Evolutionary conservation across 208 protist species (phyloP), one percentile per base, ranked within the genome.

Genomic region (Borovskyia barvae): DNA sequence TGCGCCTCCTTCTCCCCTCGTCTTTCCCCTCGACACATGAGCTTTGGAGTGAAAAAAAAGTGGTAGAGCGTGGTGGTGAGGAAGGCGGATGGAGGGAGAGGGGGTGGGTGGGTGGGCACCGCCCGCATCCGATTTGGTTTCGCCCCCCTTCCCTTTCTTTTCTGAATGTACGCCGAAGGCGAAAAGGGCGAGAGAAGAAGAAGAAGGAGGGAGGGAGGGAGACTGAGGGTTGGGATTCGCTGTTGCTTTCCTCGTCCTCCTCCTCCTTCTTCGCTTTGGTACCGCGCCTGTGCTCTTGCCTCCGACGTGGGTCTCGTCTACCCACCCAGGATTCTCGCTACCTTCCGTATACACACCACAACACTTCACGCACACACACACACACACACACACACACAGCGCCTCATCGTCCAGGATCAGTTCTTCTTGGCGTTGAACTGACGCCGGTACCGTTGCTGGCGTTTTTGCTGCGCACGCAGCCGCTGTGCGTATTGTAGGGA

Each of bases 401-500:
- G 14, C 9, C 8, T n/a, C 40, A 22, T 25, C 40, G 2, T 20
- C 40, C 22, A 2, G 19, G n/a, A 11, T 4, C 15, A 20, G 22
- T 5, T 36, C 7, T 30, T 29, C 22, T 2, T 12, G 1, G 39
- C 9, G 45, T 60, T 55, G 24, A 46, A 40, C 22, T 49, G 56
- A 17, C 26, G 48, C 25, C 48, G 42, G 36, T 47, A 72, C 50
- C 48, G 24, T 36, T 72, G 22, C 42, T 60, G 56, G 20, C 56
- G 65, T 20, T 43, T 36, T 25, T 64, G 55, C 30, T 53, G 53
- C 0, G 49, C 64, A 25, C 55, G 55, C 49, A 71, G 55, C 14
- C 64, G 64, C 6, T 22, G 28, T 17, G 36, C 62, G 30, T 48
- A 68, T 5, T 35, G 62, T 8, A 25, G 19, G 28, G 25, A 8